Evolutionary conservation across 2,329 filamentous ascomycete genomes (phyloP).

Genomic region (Colletotrichum sidae): DNA sequence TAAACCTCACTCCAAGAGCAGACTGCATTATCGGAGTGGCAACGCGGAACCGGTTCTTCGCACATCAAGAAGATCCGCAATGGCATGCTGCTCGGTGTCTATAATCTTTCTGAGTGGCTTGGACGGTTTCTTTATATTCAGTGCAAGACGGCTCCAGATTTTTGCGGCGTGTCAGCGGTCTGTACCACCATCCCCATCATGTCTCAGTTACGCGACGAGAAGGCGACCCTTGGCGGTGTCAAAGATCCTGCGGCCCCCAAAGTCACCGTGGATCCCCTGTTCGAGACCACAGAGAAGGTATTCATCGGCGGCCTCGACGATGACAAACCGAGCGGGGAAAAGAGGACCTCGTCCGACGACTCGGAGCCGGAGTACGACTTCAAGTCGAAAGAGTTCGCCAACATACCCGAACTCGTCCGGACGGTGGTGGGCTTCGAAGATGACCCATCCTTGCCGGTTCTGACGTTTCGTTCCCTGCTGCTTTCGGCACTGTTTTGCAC

Average conservation of each 20-base stretch:
- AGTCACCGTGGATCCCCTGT: constrained; percentile 17
- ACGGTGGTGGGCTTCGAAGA: constrained; percentile 68
- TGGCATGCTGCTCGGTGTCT: constrained; percentile 15
- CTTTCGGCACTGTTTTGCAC: constrained; percentile 49
- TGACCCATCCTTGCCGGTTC: constrained; percentile 64
- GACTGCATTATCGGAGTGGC: constrained; percentile 20
- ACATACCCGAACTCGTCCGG: constrained; percentile 53
- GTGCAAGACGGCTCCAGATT: not conserved
- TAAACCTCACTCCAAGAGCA: not conserved
- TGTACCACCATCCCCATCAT: constrained; percentile 4
- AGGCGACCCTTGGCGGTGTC: not conserved
- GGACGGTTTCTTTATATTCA: constrained; percentile 2
- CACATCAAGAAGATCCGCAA: constrained; percentile 33
- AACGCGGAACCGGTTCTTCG: constrained; percentile 1
- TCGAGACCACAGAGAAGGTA: constrained; percentile 23
- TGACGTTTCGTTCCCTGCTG: constrained; percentile 72
- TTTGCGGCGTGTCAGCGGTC: not conserved
- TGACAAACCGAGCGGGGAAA: not conserved
- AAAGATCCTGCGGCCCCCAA: constrained; percentile 3
- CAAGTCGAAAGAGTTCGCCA: constrained; percentile 30
- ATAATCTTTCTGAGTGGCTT: not conserved
- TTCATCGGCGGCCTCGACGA: constrained; percentile 16
- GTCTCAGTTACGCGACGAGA: constrained; percentile 19
- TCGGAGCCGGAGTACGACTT: constrained; percentile 33
- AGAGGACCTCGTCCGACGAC: constrained; percentile 6